Evolutionary conservation across 306 rosid species (phyloP).

Genomic region (Castanospermum australe): DNA sequence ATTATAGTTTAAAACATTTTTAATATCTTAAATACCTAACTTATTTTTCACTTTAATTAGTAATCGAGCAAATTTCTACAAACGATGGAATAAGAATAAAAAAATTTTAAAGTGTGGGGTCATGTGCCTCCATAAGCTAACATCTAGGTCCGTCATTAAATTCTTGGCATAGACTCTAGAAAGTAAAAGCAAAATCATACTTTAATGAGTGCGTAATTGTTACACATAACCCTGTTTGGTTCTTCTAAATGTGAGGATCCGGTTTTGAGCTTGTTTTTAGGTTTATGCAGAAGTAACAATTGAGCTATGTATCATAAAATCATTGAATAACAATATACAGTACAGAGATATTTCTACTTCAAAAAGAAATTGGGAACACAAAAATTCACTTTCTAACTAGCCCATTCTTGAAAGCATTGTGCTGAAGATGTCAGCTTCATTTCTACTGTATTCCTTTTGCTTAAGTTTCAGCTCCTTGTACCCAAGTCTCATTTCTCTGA

Average conservation of each 20-base stretch:
- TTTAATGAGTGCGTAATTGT: not conserved
- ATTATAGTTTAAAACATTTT: too few species aligned
- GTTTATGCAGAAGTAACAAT: not conserved
- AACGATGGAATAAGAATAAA: too few species aligned
- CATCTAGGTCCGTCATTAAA: too few species aligned
- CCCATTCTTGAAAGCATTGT: conserved; percentile 63
- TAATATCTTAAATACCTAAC: too few species aligned
- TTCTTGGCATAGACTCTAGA: too few species aligned
- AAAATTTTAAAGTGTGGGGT: too few species aligned
- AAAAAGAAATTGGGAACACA: not conserved
- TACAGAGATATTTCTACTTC: not conserved
- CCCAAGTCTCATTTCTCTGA: conserved; percentile 57
- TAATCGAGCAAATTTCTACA: too few species aligned
- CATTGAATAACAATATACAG: not conserved
- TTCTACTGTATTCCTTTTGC: conserved; percentile 51
- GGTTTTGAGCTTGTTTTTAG: not conserved
- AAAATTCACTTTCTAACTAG: conserved; percentile 21
- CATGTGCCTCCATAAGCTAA: too few species aligned
- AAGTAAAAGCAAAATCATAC: not conserved
- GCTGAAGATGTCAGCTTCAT: conserved; percentile 55
- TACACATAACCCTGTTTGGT: not conserved
- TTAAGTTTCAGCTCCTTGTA: conserved; percentile 51
- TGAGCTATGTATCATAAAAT: not conserved
- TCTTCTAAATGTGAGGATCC: not conserved
- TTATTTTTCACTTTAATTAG: too few species aligned